Conservation (phyloP, 768 basidiomycete genomes). For the Agaricus sinodeliciosus region DNA sequence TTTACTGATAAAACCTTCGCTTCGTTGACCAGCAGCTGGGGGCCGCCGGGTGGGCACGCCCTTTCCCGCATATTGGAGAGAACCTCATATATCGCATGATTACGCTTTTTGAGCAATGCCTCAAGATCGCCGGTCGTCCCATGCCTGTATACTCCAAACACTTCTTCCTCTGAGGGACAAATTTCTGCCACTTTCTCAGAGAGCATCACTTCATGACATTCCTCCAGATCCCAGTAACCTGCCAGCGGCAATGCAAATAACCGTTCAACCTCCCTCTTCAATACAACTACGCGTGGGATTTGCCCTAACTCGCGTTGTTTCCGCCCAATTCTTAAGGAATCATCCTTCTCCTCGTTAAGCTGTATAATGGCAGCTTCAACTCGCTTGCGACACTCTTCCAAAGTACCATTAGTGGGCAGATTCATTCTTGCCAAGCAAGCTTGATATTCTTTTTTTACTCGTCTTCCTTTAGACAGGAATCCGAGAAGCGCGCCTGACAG, state of each 20-base stretch:
- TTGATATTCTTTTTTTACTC: constrained; percentile 30
- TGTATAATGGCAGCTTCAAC: constrained; percentile 29
- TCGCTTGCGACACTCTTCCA: constrained; percentile 29
- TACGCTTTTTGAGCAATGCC: constrained; percentile 25
- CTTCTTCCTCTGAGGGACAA: constrained; percentile 34
- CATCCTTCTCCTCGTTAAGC: constrained; percentile 24
- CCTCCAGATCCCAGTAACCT: constrained; percentile 41
- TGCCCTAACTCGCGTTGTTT: constrained; percentile 33
- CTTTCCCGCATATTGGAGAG: constrained; percentile 25
- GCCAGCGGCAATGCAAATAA: constrained; percentile 40
- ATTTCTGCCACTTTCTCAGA: constrained; percentile 13
- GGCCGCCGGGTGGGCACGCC: constrained; percentile 18
- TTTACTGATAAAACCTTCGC: constrained; percentile 30
- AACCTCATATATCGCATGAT: constrained; percentile 26
- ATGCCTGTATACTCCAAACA: constrained; percentile 25
- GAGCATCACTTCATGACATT: constrained; percentile 27
- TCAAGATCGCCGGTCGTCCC: constrained; percentile 16
- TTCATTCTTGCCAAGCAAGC: constrained; percentile 34
- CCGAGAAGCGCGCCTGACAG: constrained; percentile 37
- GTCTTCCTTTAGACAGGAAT: constrained; percentile 31
- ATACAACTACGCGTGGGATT: constrained; percentile 34
- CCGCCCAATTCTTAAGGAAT: constrained; percentile 8
- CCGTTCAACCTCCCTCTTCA: constrained; percentile 38
- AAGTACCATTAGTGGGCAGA: constrained; percentile 28
- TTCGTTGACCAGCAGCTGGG: constrained; percentile 35